Percentiles rank a stretch among this genome's conserved stretches.
Evolutionary conservation across 139 green algal species (phyloP).

Genomic region (Eudorina sp.): DNA sequence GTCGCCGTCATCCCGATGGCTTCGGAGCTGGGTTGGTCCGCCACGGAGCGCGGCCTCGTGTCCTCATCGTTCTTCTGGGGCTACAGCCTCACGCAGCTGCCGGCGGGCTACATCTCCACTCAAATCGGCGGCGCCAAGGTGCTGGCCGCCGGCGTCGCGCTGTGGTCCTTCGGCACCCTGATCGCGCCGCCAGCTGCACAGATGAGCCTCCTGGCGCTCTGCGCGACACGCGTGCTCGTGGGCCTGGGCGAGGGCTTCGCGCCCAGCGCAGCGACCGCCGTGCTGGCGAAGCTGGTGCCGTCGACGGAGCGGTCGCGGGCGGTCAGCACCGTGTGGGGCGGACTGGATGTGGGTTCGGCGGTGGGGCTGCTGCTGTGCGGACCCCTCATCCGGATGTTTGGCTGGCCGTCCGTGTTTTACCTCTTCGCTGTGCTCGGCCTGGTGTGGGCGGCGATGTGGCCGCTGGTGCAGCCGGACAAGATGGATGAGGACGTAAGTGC

Average conservation of each 20-base stretch:
- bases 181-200: conserved; percentile 86
- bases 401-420: conserved; percentile 98
- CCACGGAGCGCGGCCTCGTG: conserved; percentile 90
- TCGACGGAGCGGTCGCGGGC: conserved; percentile 82
- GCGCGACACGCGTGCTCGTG: conserved; percentile 88
- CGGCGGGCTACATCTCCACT: conserved; percentile 93
- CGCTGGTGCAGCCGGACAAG: conserved; percentile 79
- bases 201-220: conserved; percentile 85
- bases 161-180: conserved; percentile 95
- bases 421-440: conserved; percentile 94
- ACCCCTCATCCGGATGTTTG: conserved; percentile 88
- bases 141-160: conserved; percentile 86
- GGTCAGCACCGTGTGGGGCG: conserved; percentile 93
- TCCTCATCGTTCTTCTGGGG: conserved; percentile 98
- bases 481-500: conserved; percentile 44
- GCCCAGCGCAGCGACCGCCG: conserved; percentile 91
- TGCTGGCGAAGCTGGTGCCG: conserved; percentile 84
- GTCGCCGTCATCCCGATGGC: conserved; percentile 99
- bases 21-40: conserved; percentile 93
- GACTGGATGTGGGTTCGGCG: conserved; percentile 91
- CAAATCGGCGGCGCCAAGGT: conserved; percentile 90
- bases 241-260: conserved; percentile 97
- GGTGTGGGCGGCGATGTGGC: conserved; percentile 88
- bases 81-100: conserved; percentile 91
- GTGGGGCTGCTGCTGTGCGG: conserved; percentile 90